Base-by-base conservation (phyloP, 2,329 filamentous ascomycete species). In the Curvularia lunata region DNA sequence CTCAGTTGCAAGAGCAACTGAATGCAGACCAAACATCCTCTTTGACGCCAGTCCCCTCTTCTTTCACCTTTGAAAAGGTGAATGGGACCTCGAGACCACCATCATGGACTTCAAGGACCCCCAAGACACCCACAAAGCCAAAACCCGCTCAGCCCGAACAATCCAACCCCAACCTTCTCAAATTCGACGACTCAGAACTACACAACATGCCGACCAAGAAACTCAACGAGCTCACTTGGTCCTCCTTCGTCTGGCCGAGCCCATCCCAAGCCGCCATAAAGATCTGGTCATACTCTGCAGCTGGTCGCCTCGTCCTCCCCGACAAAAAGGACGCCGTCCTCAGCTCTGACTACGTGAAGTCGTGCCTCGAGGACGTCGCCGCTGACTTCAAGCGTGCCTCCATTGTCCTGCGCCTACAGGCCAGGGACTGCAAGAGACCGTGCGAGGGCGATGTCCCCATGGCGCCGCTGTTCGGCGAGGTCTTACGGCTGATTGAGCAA, bases 401-500 rank as follows among this genome's bases (percentile, higher is more conserved):
- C 1, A 27, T 52, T 1, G 21, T 61, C 4, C 34, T 61, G 1
- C 48, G 48, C 9, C n/a, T 52, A 6, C 56, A 59, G 16, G 45
- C 27, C 1, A 41, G 10, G 5, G n/a, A 38, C 27, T 42, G 42
- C 41, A 13, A 21, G 5, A 30, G 32, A 42, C 54, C 27, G 4
- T 34, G 25, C 13, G 32, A 30, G 7, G 47, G 53, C 13, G 10
- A 30, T 2, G 30, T 54, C 0, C 5, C 10, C 1, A 25, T 32
- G 47, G 16, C 40, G 8, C 55, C 58, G 5, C 27, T 60, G 13
- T 30, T 57, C 5, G 47, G 41, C 10, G 53, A 59, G 19, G 19
- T 56, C n/a, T 7, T 19, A 7, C n/a, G 1, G 12, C 34, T 53
- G 28, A 9, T 58, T 1, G 10, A n/a, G 32, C 18, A 21, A 2